phyloP scores from a whole-genome alignment of 1,284 basidiomycete genomes.

The Abortiporus biennis region DNA sequence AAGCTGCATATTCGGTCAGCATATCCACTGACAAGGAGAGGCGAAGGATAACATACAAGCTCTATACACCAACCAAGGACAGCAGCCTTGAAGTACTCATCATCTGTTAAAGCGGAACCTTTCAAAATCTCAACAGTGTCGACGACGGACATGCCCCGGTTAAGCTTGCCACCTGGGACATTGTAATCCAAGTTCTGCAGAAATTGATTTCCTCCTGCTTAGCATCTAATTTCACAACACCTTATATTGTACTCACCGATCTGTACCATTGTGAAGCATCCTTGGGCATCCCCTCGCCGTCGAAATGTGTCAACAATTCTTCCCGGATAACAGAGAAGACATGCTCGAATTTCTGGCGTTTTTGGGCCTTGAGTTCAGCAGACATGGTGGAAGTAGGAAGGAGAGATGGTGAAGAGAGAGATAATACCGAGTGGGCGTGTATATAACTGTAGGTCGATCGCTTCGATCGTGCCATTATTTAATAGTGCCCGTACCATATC shows the following conservation, averaged over 20 bases:
- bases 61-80: slow-evolving; percentile 96
- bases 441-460: not conserved
- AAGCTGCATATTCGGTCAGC: slow-evolving; percentile 49
- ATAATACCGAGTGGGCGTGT: not conserved
- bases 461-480: too few relatives aligned
- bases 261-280: slow-evolving; percentile 83
- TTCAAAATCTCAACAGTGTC: slow-evolving; percentile 91
- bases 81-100: slow-evolving; percentile 88
- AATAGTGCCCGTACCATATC: too few relatives aligned
- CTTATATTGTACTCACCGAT: slow-evolving; percentile 39
- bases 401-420: not conserved
- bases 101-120: slow-evolving; percentile 59
- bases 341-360: slow-evolving; percentile 46
- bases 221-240: not conserved
- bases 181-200: slow-evolving; percentile 88
- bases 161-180: slow-evolving; percentile 94
- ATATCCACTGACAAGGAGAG: not conserved
- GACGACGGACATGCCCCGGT: slow-evolving; percentile 91
- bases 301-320: slow-evolving; percentile 61
- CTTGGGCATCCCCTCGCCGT: slow-evolving; percentile 68
- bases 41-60: slow-evolving; percentile 51
- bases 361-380: slow-evolving; percentile 31
- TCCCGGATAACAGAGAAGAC: slow-evolving; percentile 47
- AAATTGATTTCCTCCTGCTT: not conserved
- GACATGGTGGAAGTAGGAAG: slow-evolving; percentile 5